Evolutionary conservation across 2,329 filamentous ascomycete genomes (phyloP).

Genomic region (Mycosphaerella sp.): DNA sequence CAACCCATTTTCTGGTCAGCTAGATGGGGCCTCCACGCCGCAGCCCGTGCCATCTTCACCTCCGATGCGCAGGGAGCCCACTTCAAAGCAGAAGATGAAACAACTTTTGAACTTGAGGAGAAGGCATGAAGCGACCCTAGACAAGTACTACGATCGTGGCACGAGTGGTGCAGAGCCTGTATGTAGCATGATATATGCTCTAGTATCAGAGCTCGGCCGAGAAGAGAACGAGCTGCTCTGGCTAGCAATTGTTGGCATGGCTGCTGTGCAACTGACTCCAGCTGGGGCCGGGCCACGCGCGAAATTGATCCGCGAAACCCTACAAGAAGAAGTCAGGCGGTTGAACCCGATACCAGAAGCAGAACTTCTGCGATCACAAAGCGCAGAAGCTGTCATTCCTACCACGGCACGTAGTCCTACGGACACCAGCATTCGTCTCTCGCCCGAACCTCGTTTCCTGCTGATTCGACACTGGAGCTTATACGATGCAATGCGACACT

Average conservation of each 20-base stretch:
- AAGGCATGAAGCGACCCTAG: conserved; percentile 69
- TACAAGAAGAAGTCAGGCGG: conserved; percentile 89
- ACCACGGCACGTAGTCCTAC: conserved; percentile 83
- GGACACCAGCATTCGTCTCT: conserved; percentile 85
- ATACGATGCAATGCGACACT: conserved; percentile 98
- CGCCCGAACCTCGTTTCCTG: conserved; percentile 87
- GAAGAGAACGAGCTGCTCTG: conserved; percentile 96
- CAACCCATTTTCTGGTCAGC: conserved; percentile 29
- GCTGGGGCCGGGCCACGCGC: conserved; percentile 62
- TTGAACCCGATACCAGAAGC: conserved; percentile 70
- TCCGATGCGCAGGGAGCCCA: conserved; percentile 56
- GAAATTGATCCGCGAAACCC: conserved; percentile 69
- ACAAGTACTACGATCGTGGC: conserved; percentile 78
- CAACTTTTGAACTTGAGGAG: conserved; percentile 67
- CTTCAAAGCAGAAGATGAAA: conserved; percentile 63
- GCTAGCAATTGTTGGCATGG: conserved; percentile 89
- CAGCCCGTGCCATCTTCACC: conserved; percentile 47
- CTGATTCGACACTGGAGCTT: conserved; percentile 94
- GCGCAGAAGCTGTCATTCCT: conserved; percentile 75
- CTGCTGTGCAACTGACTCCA: conserved; percentile 73
- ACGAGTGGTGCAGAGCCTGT: conserved; percentile 92
- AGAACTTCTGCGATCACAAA: conserved; percentile 47
- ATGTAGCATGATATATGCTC: conserved; percentile 86
- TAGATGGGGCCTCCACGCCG: conserved; percentile 25
- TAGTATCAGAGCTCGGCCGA: conserved; percentile 88